phyloP scores from a whole-genome alignment of 208 protist genomes.

The Leptomonas pyrrhocoris region DNA sequence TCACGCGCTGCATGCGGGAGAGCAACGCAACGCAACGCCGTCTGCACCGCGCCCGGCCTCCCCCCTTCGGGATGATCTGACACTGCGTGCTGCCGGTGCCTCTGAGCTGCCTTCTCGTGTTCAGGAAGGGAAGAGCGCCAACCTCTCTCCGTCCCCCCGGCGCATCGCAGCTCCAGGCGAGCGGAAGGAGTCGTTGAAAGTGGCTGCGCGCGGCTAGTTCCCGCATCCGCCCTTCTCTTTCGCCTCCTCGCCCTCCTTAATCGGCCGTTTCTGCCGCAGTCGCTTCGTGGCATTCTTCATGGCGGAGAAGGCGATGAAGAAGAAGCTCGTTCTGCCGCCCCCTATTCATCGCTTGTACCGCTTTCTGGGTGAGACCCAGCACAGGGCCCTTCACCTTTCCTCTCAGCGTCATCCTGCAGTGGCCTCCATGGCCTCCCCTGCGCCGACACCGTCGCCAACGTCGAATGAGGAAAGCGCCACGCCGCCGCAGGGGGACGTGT shows the following conservation, averaged over 20 bases:
- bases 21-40: background rate
- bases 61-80: background rate
- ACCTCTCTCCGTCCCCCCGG: background rate
- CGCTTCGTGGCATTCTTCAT: constrained; percentile 18
- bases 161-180: background rate
- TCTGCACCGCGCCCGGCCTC: background rate
- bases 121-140: background rate
- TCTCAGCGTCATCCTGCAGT: background rate
- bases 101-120: background rate
- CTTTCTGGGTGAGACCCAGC: background rate
- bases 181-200: background rate
- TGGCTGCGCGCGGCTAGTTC: no score
- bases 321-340: constrained; percentile 18
- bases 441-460: background rate
- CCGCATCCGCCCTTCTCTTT: background rate
- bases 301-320: constrained; percentile 10
- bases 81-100: background rate
- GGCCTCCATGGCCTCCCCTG: background rate
- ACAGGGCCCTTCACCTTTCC: background rate
- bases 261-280: constrained; percentile 20
- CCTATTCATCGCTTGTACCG: constrained; percentile 26
- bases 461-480: background rate
- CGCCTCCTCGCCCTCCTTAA: background rate
- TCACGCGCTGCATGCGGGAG: background rate
- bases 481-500: constrained; percentile 13